These are phyloP conservation scores for Magnaporthiopsis incrustans DNA, from an alignment of 2,329 filamentous ascomycete species.

Conservation along the genomic window DNA sequence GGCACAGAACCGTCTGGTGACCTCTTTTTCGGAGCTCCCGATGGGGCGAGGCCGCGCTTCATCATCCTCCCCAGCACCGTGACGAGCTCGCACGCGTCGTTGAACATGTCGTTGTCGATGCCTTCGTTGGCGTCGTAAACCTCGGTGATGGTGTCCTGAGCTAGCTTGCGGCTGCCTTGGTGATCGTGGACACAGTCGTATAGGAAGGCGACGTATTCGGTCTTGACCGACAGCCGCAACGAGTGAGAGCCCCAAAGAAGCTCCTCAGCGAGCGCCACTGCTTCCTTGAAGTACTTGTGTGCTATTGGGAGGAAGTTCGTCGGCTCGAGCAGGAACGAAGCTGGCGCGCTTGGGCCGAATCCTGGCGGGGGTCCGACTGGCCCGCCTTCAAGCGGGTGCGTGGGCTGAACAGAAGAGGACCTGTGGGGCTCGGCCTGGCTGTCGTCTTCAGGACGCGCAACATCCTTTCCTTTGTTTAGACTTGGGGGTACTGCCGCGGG, in stretches of 20 bases:
- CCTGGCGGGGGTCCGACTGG: constrained; percentile 50
- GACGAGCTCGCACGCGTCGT: constrained; percentile 83
- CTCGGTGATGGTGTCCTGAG: constrained; percentile 76
- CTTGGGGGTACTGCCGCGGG: not conserved
- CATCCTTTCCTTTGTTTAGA: not conserved
- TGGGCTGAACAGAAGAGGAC: constrained; percentile 35
- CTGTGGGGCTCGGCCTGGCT: constrained; percentile 24
- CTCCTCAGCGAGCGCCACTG: constrained; percentile 63
- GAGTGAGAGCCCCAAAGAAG: constrained; percentile 84
- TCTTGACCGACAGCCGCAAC: constrained; percentile 77
- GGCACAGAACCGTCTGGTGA: not conserved
- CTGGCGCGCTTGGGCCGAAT: constrained; percentile 41
- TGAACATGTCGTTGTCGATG: constrained; percentile 93
- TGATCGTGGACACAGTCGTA: constrained; percentile 87
- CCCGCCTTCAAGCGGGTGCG: constrained; percentile 46
- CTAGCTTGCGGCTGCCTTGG: constrained; percentile 66
- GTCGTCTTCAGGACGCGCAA: constrained; percentile 24
- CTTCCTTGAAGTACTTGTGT: constrained; percentile 71
- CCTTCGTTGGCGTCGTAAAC: constrained; percentile 87
- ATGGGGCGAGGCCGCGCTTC: constrained; percentile 55
- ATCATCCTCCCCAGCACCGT: constrained; percentile 82
- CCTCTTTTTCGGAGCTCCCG: constrained; percentile 6
- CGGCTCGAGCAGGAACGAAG: constrained; percentile 72
- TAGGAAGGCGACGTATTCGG: constrained; percentile 87
- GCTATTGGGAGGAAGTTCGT: constrained; percentile 79